Conservation (phyloP, 148 eudicot species). For the Chenopodium suecicum region DNA sequence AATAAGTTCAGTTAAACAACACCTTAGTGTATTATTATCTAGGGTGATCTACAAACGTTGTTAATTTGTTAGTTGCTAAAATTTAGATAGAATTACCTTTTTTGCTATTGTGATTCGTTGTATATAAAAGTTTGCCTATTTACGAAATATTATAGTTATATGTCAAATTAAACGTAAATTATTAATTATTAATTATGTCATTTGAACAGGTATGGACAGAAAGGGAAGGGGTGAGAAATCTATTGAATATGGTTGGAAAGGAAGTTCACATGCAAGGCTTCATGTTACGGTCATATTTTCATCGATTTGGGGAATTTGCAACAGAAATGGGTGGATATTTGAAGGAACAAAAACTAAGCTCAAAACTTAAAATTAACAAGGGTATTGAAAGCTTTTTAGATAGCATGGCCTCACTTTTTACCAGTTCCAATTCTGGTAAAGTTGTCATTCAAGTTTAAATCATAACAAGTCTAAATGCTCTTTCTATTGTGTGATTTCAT, state of each 20-base stretch:
- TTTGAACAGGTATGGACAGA: constrained; percentile 31
- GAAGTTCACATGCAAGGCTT: constrained; percentile 42
- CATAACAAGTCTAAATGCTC: background rate
- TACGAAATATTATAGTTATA: too few relatives aligned
- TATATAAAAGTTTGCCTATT: too few relatives aligned
- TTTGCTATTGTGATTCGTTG: too few relatives aligned
- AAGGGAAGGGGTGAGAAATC: constrained; percentile 40
- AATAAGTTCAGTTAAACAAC: too few relatives aligned
- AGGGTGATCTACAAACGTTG: too few relatives aligned
- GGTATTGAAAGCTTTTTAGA: constrained; percentile 37
- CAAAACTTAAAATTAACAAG: constrained; percentile 23
- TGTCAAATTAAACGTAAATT: too few relatives aligned
- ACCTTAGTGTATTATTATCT: too few relatives aligned
- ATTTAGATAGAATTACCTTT: too few relatives aligned
- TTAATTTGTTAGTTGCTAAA: too few relatives aligned
- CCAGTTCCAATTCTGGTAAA: constrained; percentile 41
- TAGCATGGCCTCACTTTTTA: constrained; percentile 34
- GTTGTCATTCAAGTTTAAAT: constrained; percentile 30
- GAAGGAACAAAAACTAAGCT: constrained; percentile 30
- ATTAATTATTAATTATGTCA: background rate
- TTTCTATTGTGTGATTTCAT: too few relatives aligned
- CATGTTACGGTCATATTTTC: constrained; percentile 17
- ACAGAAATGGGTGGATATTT: constrained; percentile 32
- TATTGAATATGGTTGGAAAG: constrained; percentile 41
- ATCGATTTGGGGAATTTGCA: constrained; percentile 24